Conservation (phyloP, 345 rosid genomes). For the Eutrema japonicum region DNA sequence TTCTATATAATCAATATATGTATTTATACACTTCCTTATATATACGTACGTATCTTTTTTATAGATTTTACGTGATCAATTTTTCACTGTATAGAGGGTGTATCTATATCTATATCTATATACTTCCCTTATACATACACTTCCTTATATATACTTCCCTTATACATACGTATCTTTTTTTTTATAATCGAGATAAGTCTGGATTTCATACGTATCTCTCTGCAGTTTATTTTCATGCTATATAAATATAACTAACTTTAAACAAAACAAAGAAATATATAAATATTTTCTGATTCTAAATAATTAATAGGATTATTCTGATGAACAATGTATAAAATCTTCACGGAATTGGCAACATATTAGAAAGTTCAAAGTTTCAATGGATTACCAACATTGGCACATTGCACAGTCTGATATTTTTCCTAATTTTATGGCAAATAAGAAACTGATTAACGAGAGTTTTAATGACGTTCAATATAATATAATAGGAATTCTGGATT, state of each 20-base stretch:
- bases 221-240: too few species aligned
- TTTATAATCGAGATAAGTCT: too few species aligned
- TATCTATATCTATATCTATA: neutral
- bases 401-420: neutral
- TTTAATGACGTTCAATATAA: neutral
- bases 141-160: too few species aligned
- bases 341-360: conserved; percentile 19
- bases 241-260: too few species aligned
- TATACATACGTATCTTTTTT: neutral
- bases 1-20: neutral
- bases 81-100: neutral
- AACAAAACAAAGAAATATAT: neutral
- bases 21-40: conserved; percentile 6
- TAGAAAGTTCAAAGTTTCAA: neutral
- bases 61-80: neutral
- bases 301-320: conserved; percentile 2
- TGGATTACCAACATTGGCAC: neutral
- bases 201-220: too few species aligned
- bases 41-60: neutral
- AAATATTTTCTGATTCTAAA: neutral
- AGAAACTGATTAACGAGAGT: neutral
- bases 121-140: neutral
- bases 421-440: neutral
- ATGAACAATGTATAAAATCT: conserved; percentile 18
- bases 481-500: neutral